Evolutionary conservation across 371 early-diverging fungal species (phyloP), one percentile per base, ranked within the genome.

Genomic region (Batkoa obscura): DNA sequence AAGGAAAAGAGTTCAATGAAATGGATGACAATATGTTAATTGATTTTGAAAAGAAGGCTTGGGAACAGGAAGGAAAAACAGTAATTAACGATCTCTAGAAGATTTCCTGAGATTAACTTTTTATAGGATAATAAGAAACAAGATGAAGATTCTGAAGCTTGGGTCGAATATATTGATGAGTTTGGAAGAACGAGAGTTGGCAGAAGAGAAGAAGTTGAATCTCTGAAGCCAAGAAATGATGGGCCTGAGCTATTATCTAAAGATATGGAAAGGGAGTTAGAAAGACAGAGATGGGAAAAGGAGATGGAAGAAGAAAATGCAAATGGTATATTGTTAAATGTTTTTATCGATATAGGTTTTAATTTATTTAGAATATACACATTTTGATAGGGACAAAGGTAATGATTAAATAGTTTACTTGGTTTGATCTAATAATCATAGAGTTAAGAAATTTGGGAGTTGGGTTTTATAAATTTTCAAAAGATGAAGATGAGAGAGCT

Each of bases 111-210:
- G 8, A 31, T 31, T 48, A 9, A 48, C n/a, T 9, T 15, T 15
- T 9, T 15, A 3, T 32, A 9, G 32, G 49, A 48, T 31, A 32
- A 10, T 32, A 32, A 31, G 9, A 9, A 48, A 6, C 32, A 23
- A 17, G 32, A 9, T n/a, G 9, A 3, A 31, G n/a, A 8, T 31
- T 10, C 3, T 48, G 17, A 4, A 17, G 23, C 83, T 6, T 83
- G 83, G 83, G 76, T 88, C 1, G 86, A 85, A 54, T 75, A 78
- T 59, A 72, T 72, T 5, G 88, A 88, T 66, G 84, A 86, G 56
- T 88, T 81, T 72, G 85, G 86, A 2, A 68, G 88, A 15, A 79
- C 83, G 32, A 72, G 83, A 13, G 66, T 80, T 4, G 72, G 83
- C 12, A 70, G 84, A 43, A 71, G 68, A 57, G 79, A 80, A 23